phyloP scores from a whole-genome alignment of 1,139 yeast genomes.

The Scheffersomyces lignicola region DNA sequence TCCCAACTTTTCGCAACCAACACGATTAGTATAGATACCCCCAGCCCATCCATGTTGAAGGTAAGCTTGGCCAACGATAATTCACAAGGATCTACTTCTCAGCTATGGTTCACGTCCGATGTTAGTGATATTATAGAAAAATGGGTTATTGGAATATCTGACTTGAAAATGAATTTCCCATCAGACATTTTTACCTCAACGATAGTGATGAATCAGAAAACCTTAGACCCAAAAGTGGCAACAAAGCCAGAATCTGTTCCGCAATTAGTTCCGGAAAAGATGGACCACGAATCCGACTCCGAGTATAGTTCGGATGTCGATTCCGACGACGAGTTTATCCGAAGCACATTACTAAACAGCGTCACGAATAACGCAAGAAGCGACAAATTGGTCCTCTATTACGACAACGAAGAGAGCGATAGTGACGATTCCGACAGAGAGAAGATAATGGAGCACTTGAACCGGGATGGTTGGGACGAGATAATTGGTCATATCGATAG shows the following conservation, averaged over 20 bases:
- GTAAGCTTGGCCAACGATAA: conserved; percentile 9
- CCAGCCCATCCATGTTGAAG: conserved; percentile 19
- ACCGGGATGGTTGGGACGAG: conserved; percentile 4
- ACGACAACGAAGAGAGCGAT: conserved; percentile 1
- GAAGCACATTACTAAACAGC: conserved; percentile 5
- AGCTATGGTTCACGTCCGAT: conserved; percentile 21
- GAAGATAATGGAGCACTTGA: conserved; percentile 6
- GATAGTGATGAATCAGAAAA: conserved; percentile 15
- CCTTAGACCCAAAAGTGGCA: conserved; percentile 6
- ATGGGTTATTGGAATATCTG: conserved; percentile 48
- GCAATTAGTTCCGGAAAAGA: conserved; percentile 2
- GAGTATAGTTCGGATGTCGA: conserved; percentile 18
- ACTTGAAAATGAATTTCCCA: conserved; percentile 32
- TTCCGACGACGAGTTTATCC: conserved; percentile 26
- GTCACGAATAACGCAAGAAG: not conserved
- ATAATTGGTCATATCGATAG: conserved; percentile 15
- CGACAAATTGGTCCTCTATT: conserved; percentile 1
- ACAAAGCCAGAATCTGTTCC: conserved; percentile 3
- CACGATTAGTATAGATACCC: conserved; percentile 14
- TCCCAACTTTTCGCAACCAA: conserved; percentile 9
- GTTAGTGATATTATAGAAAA: conserved; percentile 36
- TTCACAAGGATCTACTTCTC: not conserved
- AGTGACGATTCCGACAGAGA: conserved; percentile 1
- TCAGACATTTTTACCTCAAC: conserved; percentile 40
- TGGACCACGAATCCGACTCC: conserved; percentile 3